These are phyloP conservation scores for Articulospora tetracladia DNA, from an alignment of 495 filamentous ascomycete species.

Conservation along the genomic window DNA sequence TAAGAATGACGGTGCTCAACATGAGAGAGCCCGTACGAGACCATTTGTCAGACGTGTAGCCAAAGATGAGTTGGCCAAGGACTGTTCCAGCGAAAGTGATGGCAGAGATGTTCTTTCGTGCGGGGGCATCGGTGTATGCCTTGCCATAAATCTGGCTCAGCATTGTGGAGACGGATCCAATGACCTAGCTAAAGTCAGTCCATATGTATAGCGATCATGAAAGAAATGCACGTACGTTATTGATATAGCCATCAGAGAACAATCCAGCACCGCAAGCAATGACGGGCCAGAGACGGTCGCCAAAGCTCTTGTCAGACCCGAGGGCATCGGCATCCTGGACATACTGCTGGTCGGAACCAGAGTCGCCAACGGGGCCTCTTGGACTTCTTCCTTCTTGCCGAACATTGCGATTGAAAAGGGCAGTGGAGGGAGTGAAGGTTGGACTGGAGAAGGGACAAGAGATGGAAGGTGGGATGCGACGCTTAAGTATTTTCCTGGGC, in stretches of 20 bases:
- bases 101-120: conserved; percentile 65
- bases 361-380: background rate
- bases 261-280: conserved; percentile 86
- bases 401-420: conserved; percentile 10
- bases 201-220: background rate
- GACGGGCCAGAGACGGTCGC: conserved; percentile 33
- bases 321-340: conserved; percentile 7
- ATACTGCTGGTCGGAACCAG: background rate
- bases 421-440: background rate
- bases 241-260: conserved; percentile 89
- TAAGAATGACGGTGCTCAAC: conserved; percentile 74
- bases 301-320: conserved; percentile 10
- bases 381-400: conserved; percentile 4
- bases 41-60: conserved; percentile 77
- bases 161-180: conserved; percentile 76
- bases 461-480: background rate
- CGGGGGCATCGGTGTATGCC: conserved; percentile 59
- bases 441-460: background rate
- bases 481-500: background rate
- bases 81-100: conserved; percentile 91
- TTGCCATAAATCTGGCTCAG: conserved; percentile 58
- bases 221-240: conserved; percentile 49
- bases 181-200: conserved; percentile 52
- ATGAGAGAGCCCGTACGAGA: conserved; percentile 80
- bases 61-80: conserved; percentile 78